phyloP scores from a whole-genome alignment of 2,329 filamentous ascomycete species.

The Cordyceps farinosa region DNA sequence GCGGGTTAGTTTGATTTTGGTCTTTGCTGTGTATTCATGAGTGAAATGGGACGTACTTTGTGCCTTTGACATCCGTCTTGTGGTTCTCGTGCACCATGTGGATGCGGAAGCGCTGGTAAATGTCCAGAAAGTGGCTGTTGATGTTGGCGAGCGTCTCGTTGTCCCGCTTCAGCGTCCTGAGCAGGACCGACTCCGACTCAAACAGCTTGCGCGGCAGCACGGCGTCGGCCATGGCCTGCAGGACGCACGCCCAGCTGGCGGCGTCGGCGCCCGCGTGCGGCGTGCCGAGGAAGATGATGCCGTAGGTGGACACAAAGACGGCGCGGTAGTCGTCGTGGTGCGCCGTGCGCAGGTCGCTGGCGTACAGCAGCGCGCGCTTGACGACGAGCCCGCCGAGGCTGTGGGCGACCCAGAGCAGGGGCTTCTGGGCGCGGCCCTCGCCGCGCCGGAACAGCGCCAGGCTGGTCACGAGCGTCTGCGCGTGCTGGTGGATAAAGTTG shows the following conservation, averaged over 20 bases:
- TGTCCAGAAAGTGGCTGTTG: constrained; percentile 68
- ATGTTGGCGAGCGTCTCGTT: constrained; percentile 73
- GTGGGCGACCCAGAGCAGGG: constrained; percentile 74
- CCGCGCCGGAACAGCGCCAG: constrained; percentile 61
- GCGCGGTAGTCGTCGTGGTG: constrained; percentile 63
- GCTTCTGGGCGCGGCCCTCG: constrained; percentile 54
- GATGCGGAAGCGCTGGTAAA: constrained; percentile 67
- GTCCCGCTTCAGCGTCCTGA: constrained; percentile 68
- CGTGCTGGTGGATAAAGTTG: constrained; percentile 67
- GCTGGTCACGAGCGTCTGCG: constrained; percentile 62
- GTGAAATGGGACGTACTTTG: constrained; percentile 37
- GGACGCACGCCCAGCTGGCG: constrained; percentile 62
- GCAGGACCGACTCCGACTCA: constrained; percentile 63
- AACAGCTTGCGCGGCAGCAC: constrained; percentile 64
- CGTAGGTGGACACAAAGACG: constrained; percentile 71
- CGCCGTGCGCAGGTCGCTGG: constrained; percentile 56
- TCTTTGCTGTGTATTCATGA: neutral
- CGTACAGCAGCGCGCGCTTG: constrained; percentile 67
- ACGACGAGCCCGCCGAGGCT: constrained; percentile 70
- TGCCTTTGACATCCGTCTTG: constrained; percentile 65
- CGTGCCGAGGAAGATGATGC: constrained; percentile 72
- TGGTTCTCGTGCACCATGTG: constrained; percentile 75
- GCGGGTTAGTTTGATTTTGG: neutral
- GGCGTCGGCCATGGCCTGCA: constrained; percentile 65
- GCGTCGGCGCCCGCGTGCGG: constrained; percentile 68